Conservation (phyloP, 2,329 filamentous ascomycete genomes). For the Colletotrichum lupini region DNA sequence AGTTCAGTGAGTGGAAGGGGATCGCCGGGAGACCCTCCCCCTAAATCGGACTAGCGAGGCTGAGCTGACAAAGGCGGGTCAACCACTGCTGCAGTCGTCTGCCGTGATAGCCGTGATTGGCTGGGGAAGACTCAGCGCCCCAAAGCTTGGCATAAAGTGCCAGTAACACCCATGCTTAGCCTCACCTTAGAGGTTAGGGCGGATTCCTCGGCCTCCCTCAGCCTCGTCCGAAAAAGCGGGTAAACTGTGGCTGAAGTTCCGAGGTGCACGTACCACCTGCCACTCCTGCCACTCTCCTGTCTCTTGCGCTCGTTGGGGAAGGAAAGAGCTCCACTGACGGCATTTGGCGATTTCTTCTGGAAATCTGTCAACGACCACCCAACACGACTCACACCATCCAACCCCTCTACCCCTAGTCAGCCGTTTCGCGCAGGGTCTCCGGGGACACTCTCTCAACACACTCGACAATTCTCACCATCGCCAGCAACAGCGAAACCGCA, state of each 20-base stretch:
- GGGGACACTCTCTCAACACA: neutral
- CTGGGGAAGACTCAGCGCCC: neutral
- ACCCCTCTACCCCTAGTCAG: neutral
- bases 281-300: no score
- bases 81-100: neutral
- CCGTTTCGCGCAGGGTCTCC: constrained; percentile 25
- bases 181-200: constrained; percentile 6
- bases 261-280: neutral
- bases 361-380: constrained; percentile 35
- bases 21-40: constrained; percentile 24
- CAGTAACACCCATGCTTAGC: neutral
- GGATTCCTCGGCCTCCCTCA: constrained; percentile 15
- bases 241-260: constrained; percentile 2
- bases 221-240: constrained; percentile 7
- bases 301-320: neutral
- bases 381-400: constrained; percentile 22
- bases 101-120: constrained; percentile 32
- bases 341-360: constrained; percentile 26
- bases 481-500: neutral
- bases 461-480: neutral
- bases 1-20: constrained; percentile 1
- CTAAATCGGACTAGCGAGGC: constrained; percentile 35
- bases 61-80: constrained; percentile 32
- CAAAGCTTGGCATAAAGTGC: constrained; percentile 27
- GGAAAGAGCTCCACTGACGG: constrained; percentile 18